Evolutionary conservation across 2,329 filamentous ascomycete species (phyloP).

Genomic region (Aspergillus viridinutans): DNA sequence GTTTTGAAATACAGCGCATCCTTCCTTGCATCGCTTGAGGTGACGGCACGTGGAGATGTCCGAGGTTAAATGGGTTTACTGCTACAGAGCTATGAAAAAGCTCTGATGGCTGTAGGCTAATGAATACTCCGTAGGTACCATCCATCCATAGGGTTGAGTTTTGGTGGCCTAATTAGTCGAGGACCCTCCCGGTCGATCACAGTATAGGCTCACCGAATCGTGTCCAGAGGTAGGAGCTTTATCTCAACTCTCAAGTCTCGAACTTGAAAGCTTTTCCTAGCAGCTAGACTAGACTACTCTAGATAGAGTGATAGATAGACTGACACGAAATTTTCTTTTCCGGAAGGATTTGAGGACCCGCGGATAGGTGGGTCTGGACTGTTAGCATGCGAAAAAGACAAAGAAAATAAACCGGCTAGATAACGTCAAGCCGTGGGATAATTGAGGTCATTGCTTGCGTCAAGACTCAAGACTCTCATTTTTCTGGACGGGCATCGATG

Average conservation of each 20-base stretch:
- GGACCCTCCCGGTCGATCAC: neutral
- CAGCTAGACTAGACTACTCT: neutral
- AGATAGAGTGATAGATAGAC: neutral
- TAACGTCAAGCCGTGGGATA: neutral
- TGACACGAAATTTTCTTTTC: neutral
- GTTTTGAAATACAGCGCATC: neutral
- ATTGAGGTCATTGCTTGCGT: constrained; percentile 19
- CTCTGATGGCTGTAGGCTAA: neutral
- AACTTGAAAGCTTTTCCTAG: neutral
- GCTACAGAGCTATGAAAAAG: neutral
- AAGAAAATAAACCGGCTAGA: neutral
- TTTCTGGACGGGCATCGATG: neutral
- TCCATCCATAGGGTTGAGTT: neutral
- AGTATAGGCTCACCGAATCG: neutral
- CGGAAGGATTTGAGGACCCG: neutral
- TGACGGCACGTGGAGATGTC: neutral
- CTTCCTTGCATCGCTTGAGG: neutral
- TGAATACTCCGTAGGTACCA: no score
- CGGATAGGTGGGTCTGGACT: neutral
- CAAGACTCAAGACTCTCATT: constrained; percentile 10
- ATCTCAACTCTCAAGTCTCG: neutral
- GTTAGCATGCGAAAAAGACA: neutral
- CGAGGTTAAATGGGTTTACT: neutral
- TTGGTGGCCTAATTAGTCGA: neutral
- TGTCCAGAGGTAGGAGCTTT: neutral